Evolutionary conservation across 2,329 filamentous ascomycete genomes (phyloP).

Genomic region (Aspergillus sp.): DNA sequence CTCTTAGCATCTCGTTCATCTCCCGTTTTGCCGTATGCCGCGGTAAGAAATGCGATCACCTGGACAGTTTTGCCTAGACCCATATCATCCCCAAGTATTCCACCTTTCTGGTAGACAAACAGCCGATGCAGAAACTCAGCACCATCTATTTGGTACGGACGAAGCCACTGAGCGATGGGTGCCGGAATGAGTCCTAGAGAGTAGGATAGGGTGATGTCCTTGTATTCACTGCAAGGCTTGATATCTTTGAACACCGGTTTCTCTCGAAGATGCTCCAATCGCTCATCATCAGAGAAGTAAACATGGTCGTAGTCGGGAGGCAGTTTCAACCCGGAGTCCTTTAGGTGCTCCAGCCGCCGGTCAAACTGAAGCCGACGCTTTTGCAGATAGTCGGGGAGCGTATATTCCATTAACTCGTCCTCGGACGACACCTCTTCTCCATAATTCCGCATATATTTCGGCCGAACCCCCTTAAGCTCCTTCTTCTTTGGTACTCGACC

Average conservation of each 20-base stretch:
- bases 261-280: slow-evolving; percentile 62
- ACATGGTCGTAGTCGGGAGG: slow-evolving; percentile 77
- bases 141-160: slow-evolving; percentile 87
- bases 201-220: slow-evolving; percentile 71
- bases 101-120: slow-evolving; percentile 88
- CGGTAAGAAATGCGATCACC: slow-evolving; percentile 87
- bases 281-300: slow-evolving; percentile 71
- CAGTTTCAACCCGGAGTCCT: slow-evolving; percentile 68
- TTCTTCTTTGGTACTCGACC: slow-evolving; percentile 33
- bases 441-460: slow-evolving; percentile 40
- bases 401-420: slow-evolving; percentile 56
- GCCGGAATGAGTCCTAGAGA: slow-evolving; percentile 83
- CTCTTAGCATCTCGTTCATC: slow-evolving; percentile 82
- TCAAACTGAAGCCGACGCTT: slow-evolving; percentile 71
- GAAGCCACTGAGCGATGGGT: slow-evolving; percentile 84
- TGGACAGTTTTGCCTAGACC: slow-evolving; percentile 96
- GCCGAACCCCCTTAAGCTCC: slow-evolving; percentile 20
- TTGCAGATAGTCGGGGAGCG: slow-evolving; percentile 71
- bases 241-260: slow-evolving; percentile 65
- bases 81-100: slow-evolving; percentile 95
- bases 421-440: slow-evolving; percentile 51
- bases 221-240: slow-evolving; percentile 68
- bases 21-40: slow-evolving; percentile 89
- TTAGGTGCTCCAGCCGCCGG: slow-evolving; percentile 56
- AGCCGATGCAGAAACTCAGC: slow-evolving; percentile 81